phyloP scores from a whole-genome alignment of 2,329 filamentous ascomycete species.

The Alternaria infectoria region DNA sequence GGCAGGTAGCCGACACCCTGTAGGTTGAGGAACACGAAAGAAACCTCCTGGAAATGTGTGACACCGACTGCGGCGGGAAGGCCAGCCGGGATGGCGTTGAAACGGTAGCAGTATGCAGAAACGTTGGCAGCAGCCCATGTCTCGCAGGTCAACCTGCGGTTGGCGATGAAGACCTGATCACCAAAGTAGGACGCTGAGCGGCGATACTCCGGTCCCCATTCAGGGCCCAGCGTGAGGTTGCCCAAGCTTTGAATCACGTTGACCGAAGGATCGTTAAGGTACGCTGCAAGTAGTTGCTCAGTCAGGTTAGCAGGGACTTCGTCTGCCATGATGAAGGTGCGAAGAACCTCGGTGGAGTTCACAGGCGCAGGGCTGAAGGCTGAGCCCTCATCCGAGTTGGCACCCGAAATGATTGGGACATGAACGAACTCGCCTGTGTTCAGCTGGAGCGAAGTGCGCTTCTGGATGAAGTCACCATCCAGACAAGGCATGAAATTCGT shows the following conservation, averaged over 20 bases:
- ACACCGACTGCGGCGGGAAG: constrained; percentile 52
- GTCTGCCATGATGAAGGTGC: constrained; percentile 47
- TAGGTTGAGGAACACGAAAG: constrained; percentile 57
- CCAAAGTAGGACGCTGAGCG: constrained; percentile 59
- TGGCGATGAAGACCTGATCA: constrained; percentile 63
- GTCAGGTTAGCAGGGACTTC: constrained; percentile 31
- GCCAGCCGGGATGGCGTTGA: constrained; percentile 62
- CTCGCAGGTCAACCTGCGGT: constrained; percentile 60
- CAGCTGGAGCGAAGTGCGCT: constrained; percentile 62
- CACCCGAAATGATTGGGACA: constrained; percentile 68
- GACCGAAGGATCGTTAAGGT: constrained; percentile 37
- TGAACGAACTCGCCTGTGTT: constrained; percentile 65
- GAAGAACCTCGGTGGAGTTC: constrained; percentile 62
- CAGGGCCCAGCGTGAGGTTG: constrained; percentile 20
- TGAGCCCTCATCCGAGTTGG: constrained; percentile 70
- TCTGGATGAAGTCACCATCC: constrained; percentile 64
- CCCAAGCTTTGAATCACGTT: constrained; percentile 35
- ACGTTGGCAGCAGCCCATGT: constrained; percentile 57
- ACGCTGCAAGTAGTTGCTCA: constrained; percentile 33
- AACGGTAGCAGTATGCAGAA: constrained; percentile 67
- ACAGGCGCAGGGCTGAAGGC: constrained; percentile 61
- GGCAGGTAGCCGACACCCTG: constrained; percentile 51
- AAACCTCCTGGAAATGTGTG: constrained; percentile 62
- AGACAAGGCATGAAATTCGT: constrained; percentile 53
- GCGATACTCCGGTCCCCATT: constrained; percentile 56